A percentile compares a stretch with the other conserved stretches of the same genome.
Conservation (phyloP, 371 early-diverging fungal genomes). For the Mucor plumbeus region DNA sequence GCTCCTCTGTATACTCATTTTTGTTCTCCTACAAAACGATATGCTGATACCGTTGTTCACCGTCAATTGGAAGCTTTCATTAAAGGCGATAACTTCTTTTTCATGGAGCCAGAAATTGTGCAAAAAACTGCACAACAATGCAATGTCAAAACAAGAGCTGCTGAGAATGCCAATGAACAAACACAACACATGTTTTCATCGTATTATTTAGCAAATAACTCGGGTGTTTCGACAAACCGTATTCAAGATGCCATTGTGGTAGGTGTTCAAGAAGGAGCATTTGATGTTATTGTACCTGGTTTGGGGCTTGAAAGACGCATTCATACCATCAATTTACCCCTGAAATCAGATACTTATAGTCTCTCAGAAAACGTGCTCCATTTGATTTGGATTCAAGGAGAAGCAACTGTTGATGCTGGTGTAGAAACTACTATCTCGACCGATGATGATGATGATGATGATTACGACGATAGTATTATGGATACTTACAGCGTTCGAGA, state of each 20-base stretch:
- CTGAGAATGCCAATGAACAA: constrained; percentile 75
- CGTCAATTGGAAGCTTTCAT: constrained; percentile 60
- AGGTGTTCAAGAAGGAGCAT: constrained; percentile 54
- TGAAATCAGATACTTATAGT: constrained; percentile 47
- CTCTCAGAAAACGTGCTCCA: constrained; percentile 43
- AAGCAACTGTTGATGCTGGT: constrained; percentile 32
- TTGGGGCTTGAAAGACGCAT: constrained; percentile 65
- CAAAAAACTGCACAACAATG: constrained; percentile 67
- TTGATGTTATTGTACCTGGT: constrained; percentile 67
- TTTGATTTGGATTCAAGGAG: constrained; percentile 56
- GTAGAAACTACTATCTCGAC: constrained; percentile 1
- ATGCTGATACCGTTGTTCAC: constrained; percentile 96
- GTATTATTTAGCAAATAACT: constrained; percentile 47
- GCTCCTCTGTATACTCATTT: constrained; percentile 87
- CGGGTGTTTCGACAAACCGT: constrained; percentile 32
- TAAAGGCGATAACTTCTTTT: constrained; percentile 47
- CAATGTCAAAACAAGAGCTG: constrained; percentile 67
- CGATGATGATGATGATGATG: not conserved
- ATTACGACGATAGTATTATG: constrained; percentile 1
- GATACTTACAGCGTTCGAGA: not conserved
- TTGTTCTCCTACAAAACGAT: constrained; percentile 92
- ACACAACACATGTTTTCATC: constrained; percentile 70
- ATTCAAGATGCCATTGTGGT: constrained; percentile 48
- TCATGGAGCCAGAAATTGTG: constrained; percentile 46
- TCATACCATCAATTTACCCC: constrained; percentile 49